Evolutionary conservation across 257 asterid species (phyloP), one percentile per base, ranked within the genome.

Genomic region (Prunella vulgaris): DNA sequence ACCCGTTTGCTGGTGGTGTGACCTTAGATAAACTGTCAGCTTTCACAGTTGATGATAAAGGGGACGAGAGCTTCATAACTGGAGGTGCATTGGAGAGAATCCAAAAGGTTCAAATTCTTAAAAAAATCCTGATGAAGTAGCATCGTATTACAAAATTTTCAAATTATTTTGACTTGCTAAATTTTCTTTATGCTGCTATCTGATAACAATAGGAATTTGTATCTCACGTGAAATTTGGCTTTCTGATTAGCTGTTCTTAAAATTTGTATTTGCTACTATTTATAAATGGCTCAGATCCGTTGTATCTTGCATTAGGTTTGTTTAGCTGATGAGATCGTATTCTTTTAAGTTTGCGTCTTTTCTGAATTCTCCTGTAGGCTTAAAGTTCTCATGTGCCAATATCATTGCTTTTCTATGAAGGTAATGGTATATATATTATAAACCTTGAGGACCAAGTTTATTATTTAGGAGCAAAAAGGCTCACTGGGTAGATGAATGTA

Each of bases 21-120:
- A 88, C 90, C 71, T 78, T 93, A 60, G 96, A 93, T 76, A 93
- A 83, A 82, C 96, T 93, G 72, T 93, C 91, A 49, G 99, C 99
- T 7, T 78, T 88, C 81, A 90, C 99, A 1, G 84, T 93, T 67
- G 97, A 93, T 83, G 96, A 93, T 72, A 80, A 75, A 51, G 99
- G 97, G 69, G 83, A 79, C 72, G 99, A 93, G 80, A 80, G 95
- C 67, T 90, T 93, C 84, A 63, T 86, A 30, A 86, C 99, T 24
- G 99, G 96, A 72, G 92, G 97, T 77, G 96, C 93, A 59, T 77
- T 93, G 76, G 97, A 93, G 61, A 77, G 82, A 78, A 84, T 88
- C 64, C 96, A 90, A 79, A 93, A 93, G 99, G 99, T 93, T 76
- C 8, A 40, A 24, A 9, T 79, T 53, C 68, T 78, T 76, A 4